Evolutionary conservation across 2,329 filamentous ascomycete genomes (phyloP).

Genomic region (Cadophora sp.): DNA sequence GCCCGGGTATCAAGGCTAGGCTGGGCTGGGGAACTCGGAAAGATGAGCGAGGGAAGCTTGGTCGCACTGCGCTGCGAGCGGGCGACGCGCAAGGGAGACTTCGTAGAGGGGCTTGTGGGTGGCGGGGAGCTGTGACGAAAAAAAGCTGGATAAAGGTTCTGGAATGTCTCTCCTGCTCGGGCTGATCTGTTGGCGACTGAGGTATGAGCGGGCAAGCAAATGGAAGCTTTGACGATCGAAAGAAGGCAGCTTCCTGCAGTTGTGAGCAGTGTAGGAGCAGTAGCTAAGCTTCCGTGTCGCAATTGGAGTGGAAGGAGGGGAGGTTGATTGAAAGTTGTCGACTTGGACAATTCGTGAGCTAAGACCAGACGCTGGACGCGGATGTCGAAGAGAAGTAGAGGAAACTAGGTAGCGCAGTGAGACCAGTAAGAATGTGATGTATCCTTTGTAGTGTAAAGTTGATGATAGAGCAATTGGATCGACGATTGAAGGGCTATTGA

Average conservation of each 20-base stretch:
- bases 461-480: not conserved
- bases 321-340: constrained; percentile 15
- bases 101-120: constrained; percentile 9
- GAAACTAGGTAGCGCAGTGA: not conserved
- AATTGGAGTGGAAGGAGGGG: constrained; percentile 27
- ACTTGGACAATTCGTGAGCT: not conserved
- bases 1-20: constrained; percentile 37
- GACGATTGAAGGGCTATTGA: constrained; percentile 15
- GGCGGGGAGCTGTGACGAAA: constrained; percentile 14
- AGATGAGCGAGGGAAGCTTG: constrained; percentile 19
- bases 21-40: constrained; percentile 34
- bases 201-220: constrained; percentile 23
- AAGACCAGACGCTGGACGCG: constrained; percentile 3
- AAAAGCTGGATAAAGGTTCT: constrained; percentile 31
- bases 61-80: constrained; percentile 3
- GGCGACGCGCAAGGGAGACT: constrained; percentile 1
- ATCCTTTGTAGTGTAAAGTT: not conserved
- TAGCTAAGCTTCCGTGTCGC: constrained; percentile 27
- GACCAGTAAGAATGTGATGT: not conserved
- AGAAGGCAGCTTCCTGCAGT: constrained; percentile 36
- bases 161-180: constrained; percentile 33
- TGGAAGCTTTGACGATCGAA: constrained; percentile 23
- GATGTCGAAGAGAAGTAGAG: not conserved
- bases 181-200: constrained; percentile 20
- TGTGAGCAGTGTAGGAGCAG: constrained; percentile 24